A percentile compares a stretch with the other conserved stretches of the same genome.
phyloP scores from a whole-genome alignment of 2,329 filamentous ascomycete species.

The Fusarium sp. region DNA sequence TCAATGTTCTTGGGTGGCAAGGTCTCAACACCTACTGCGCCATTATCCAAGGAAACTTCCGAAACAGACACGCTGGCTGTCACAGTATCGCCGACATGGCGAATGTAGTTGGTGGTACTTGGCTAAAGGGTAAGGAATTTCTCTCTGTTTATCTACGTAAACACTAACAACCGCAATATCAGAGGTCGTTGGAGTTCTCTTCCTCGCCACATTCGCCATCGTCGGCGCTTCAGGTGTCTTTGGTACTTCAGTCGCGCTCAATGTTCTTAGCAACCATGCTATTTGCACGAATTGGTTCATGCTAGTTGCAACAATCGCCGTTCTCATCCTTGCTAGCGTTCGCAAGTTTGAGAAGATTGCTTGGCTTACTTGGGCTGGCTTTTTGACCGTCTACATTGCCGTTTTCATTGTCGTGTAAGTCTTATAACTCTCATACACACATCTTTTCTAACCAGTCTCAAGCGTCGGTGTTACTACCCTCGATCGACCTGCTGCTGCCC shows the following conservation, averaged over 20 bases:
- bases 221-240: slow-evolving; percentile 69
- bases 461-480: slow-evolving; percentile 57
- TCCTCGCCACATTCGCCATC: slow-evolving; percentile 69
- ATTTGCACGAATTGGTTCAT: slow-evolving; percentile 70
- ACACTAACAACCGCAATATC: neutral
- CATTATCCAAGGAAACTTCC: slow-evolving; percentile 56
- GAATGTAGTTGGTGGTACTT: slow-evolving; percentile 63
- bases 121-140: slow-evolving; percentile 51
- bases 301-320: slow-evolving; percentile 63
- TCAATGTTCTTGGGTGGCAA: slow-evolving; percentile 59
- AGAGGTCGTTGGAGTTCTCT: slow-evolving; percentile 67
- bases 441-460: neutral
- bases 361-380: slow-evolving; percentile 63
- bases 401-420: slow-evolving; percentile 62
- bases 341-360: slow-evolving; percentile 59
- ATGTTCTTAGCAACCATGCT: slow-evolving; percentile 69
- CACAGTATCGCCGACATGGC: slow-evolving; percentile 62
- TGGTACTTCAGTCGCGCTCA: slow-evolving; percentile 69
- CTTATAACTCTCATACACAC: no score
- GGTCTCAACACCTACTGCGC: slow-evolving; percentile 56
- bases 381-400: slow-evolving; percentile 67
- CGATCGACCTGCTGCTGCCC: slow-evolving; percentile 67
- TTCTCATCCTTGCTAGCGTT: slow-evolving; percentile 63
- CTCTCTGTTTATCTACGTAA: no score
- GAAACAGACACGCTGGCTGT: slow-evolving; percentile 54